A percentile compares a stretch with the other conserved stretches of the same genome.
Conservation (phyloP, 148 eudicot genomes). For the Arctostaphylos glauca region DNA sequence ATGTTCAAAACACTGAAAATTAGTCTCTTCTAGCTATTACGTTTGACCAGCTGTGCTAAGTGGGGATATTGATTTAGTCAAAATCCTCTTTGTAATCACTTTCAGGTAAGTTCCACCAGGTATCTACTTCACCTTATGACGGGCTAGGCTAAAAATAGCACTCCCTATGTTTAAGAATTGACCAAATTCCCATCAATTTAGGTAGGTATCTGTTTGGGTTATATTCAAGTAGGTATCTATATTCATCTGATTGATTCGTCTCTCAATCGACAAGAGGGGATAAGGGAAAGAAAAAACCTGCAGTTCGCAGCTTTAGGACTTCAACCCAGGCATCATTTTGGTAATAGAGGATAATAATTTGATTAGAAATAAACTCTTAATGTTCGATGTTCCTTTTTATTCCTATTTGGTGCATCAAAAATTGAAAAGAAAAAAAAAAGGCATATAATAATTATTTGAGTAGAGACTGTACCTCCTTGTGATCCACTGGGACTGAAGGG, state of each 20-base stretch:
- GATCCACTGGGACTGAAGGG: conserved; percentile 97
- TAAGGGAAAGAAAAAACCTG: not conserved
- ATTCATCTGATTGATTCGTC: not conserved
- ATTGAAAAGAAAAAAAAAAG: not conserved
- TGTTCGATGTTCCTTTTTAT: not conserved
- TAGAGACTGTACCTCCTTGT: conserved; percentile 66
- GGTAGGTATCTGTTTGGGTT: not conserved
- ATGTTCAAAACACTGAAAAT: not conserved
- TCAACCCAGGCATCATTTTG: not conserved
- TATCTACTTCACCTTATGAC: not conserved
- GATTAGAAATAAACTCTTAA: not conserved
- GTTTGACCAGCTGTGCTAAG: not conserved
- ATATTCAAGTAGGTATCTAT: not conserved
- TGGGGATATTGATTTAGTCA: not conserved
- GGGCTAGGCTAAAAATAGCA: not conserved
- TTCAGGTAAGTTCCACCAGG: not conserved
- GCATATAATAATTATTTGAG: not conserved
- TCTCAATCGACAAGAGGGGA: not conserved
- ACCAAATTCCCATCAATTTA: not conserved
- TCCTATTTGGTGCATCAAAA: not conserved
- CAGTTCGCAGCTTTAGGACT: not conserved
- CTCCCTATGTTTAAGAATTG: not conserved
- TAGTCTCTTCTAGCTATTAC: not conserved
- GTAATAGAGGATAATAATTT: not conserved
- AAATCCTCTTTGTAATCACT: not conserved